These are phyloP conservation scores for Onygena corvina DNA, from an alignment of 2,329 filamentous ascomycete genomes.

Conservation along the genomic window DNA sequence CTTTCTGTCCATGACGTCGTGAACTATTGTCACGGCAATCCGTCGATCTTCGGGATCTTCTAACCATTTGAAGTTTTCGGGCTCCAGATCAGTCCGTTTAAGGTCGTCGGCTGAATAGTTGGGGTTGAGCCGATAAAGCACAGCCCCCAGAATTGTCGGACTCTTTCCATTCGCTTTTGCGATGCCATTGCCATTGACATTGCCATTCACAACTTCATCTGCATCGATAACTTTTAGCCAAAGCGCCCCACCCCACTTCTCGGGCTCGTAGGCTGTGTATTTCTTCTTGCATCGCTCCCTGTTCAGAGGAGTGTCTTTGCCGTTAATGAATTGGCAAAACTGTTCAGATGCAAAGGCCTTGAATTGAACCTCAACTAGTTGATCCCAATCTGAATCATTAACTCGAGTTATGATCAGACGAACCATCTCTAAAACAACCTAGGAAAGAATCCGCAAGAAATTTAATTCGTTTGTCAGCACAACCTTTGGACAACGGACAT, in stretches of 20 bases:
- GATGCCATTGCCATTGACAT: neutral
- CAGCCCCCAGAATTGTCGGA: constrained; percentile 10
- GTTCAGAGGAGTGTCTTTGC: constrained; percentile 10
- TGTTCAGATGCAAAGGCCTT: constrained; percentile 11
- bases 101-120: constrained; percentile 2
- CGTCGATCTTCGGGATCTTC: constrained; percentile 12
- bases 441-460: neutral
- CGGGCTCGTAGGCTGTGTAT: neutral
- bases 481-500: too few relatives aligned
- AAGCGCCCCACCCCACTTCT: constrained; percentile 4
- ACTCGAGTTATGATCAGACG: constrained; percentile 9
- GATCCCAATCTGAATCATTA: constrained; percentile 13
- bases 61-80: constrained; percentile 13
- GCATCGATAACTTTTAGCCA: constrained; percentile 14
- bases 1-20: constrained; percentile 12
- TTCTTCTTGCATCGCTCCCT: constrained; percentile 10
- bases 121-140: constrained; percentile 12
- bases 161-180: neutral
- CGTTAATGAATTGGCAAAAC: constrained; percentile 10
- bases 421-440: constrained; percentile 5
- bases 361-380: constrained; percentile 12
- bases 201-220: neutral
- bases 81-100: neutral
- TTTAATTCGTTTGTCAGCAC: neutral
- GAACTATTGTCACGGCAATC: constrained; percentile 8